These are phyloP conservation scores for Ilex aquifolium DNA, from an alignment of 257 asterid genomes.

Conservation along the genomic window DNA sequence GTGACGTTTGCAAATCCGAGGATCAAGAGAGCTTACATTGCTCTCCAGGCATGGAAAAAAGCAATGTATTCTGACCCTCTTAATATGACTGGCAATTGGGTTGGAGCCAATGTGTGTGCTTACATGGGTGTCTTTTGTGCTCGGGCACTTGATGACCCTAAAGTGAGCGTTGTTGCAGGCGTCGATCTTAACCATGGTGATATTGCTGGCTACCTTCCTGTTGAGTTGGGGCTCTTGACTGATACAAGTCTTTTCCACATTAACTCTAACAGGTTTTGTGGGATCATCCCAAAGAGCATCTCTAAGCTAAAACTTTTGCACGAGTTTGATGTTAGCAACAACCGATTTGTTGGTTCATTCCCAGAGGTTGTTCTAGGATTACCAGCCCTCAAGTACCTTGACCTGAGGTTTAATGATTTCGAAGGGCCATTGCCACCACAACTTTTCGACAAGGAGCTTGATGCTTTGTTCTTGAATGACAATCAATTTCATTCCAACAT, in stretches of 20 bases:
- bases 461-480: slow-evolving; percentile 47
- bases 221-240: slow-evolving; percentile 52
- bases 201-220: slow-evolving; percentile 82
- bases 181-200: slow-evolving; percentile 76
- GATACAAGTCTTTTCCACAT: slow-evolving; percentile 72
- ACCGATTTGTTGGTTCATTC: slow-evolving; percentile 77
- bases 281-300: slow-evolving; percentile 57
- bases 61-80: slow-evolving; percentile 76
- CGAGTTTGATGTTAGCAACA: slow-evolving; percentile 88
- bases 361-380: slow-evolving; percentile 50
- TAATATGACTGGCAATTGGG: slow-evolving; percentile 65
- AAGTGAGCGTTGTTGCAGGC: slow-evolving; percentile 65
- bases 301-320: slow-evolving; percentile 28
- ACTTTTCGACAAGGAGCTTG: slow-evolving; percentile 44
- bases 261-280: slow-evolving; percentile 83
- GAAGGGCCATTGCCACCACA: slow-evolving; percentile 63
- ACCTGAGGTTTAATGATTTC: slow-evolving; percentile 75
- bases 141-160: slow-evolving; percentile 46
- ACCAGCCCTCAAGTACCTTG: slow-evolving; percentile 59
- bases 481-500: slow-evolving; percentile 45
- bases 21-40: slow-evolving; percentile 52
- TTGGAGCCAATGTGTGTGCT: slow-evolving; percentile 58
- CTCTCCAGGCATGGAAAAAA: slow-evolving; percentile 71
- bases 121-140: slow-evolving; percentile 71
- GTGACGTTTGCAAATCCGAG: slow-evolving; percentile 28